These are phyloP conservation scores for Podaxis sp. DNA, from an alignment of 768 basidiomycete genomes.

Conservation along the genomic window DNA sequence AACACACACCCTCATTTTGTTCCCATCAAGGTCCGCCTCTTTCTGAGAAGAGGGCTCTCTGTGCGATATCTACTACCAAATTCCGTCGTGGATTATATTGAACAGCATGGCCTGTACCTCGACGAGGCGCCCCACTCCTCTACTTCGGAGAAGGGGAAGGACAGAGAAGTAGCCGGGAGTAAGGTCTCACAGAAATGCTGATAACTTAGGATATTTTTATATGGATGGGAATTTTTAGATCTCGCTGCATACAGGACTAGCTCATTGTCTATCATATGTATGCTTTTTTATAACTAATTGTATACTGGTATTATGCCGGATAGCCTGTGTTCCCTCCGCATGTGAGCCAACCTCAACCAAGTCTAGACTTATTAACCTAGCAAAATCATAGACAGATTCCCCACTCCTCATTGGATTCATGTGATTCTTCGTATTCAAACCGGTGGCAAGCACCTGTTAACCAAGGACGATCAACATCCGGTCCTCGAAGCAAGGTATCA, in stretches of 20 bases:
- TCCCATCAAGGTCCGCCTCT: slow-evolving; percentile 53
- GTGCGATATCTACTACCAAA: slow-evolving; percentile 90
- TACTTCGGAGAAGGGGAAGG: slow-evolving; percentile 34
- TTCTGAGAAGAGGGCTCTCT: slow-evolving; percentile 76
- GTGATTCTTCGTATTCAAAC: neutral
- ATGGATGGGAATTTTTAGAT: neutral
- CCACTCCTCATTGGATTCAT: neutral
- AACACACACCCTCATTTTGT: neutral
- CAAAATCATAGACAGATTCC: neutral
- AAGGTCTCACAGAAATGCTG: slow-evolving; percentile 19
- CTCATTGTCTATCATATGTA: slow-evolving; percentile 3
- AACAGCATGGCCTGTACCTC: slow-evolving; percentile 72
- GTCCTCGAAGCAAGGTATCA: no score
- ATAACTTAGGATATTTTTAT: slow-evolving; percentile 7
- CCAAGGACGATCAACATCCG: no score
- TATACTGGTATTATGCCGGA: neutral
- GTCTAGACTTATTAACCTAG: neutral
- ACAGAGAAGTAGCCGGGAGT: slow-evolving; percentile 28
- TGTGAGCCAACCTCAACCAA: neutral
- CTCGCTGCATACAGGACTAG: neutral
- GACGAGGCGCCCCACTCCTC: slow-evolving; percentile 45
- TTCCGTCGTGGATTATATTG: slow-evolving; percentile 92
- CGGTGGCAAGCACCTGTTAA: neutral
- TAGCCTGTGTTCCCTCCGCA: neutral
- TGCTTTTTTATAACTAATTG: slow-evolving; percentile 8